Base-by-base conservation (phyloP, 257 asterid species). In the Solanum chaucha region DNA sequence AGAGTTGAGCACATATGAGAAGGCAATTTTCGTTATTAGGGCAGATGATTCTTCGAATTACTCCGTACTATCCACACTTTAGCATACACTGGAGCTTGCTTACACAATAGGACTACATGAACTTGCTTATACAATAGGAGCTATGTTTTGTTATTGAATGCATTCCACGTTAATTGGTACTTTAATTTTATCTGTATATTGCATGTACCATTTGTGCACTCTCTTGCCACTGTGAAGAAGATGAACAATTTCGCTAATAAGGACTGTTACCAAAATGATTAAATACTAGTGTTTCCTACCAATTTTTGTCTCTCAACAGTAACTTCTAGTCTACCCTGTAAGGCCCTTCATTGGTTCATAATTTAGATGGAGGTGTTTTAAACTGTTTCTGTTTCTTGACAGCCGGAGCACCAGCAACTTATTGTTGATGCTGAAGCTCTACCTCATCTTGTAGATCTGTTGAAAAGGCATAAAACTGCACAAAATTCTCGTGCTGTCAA, bases 321-420 rank as follows among this genome's bases (percentile, higher is more conserved):
- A 80, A 28, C 55, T 80, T 46, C 85, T 80, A 26, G 24, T 80
- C 10, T 44, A 46, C 30, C 26, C 41, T 80, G 41, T 26, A 80
- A 14, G 67, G 7, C 20, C 41, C 67, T 46, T 28, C 28, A 5
- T 46, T 80, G 28, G 19, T 80, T 78, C 32, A 28, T 85, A 68
- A 32, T 38, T 30, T 72, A 48, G 34, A 67, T n/a, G 48, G 13
- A 32, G 58, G 80, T 72, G 87, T 68, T 32, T 40, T 51, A 10
- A 44, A 71, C 71, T 72, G 26, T 38, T 84, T 51, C 36, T 86
- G 55, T 72, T 55, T 86, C 87, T 55, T 88, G 87, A 78, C 94
- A 97, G 99, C 99, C 99, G 65, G 99, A 97, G 92, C 99, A 97
- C 88, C 99, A 97, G 86, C 99, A 96, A 89, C 95, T 94, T 88